phyloP scores from a whole-genome alignment of 2,329 filamentous ascomycete genomes.

The Botryosphaeria agaves region DNA sequence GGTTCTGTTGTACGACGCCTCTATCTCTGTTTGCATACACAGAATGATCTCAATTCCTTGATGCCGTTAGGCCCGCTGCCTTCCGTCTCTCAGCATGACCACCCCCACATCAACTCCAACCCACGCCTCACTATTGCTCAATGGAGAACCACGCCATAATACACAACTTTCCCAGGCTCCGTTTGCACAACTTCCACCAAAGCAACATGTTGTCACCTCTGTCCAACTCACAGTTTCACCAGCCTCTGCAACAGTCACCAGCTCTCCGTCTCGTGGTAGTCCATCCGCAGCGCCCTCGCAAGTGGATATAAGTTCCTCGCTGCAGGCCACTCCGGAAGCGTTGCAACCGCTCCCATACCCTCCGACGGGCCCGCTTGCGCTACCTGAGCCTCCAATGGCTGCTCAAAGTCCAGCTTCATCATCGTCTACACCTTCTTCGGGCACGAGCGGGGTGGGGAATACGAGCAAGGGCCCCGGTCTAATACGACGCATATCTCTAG shows the following conservation, averaged over 20 bases:
- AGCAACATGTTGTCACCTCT: neutral
- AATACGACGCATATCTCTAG: slow-evolving; percentile 72
- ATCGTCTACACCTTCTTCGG: slow-evolving; percentile 28
- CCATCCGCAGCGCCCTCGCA: neutral
- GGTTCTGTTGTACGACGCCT: too few species aligned
- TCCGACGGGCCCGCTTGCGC: too few species aligned
- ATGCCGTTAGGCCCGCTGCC: neutral
- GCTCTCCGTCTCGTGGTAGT: neutral
- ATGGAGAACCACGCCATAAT: neutral
- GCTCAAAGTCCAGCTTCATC: slow-evolving; percentile 34
- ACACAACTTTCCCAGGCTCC: neutral
- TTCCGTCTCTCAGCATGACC: neutral
- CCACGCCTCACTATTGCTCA: neutral
- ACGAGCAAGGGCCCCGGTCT: slow-evolving; percentile 45
- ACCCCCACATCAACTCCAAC: neutral
- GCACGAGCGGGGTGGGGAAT: slow-evolving; percentile 43
- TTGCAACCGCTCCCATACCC: neutral
- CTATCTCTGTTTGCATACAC: too few species aligned
- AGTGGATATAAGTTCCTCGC: neutral
- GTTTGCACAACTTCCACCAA: neutral
- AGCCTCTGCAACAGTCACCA: neutral
- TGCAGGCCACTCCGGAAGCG: neutral
- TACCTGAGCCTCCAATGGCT: neutral
- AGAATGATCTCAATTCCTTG: too few species aligned
- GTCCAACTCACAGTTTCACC: neutral